A percentile compares a stretch with the other conserved stretches of the same genome.
phyloP scores from a whole-genome alignment of 1,139 yeast genomes.

The Pichia sp. region DNA sequence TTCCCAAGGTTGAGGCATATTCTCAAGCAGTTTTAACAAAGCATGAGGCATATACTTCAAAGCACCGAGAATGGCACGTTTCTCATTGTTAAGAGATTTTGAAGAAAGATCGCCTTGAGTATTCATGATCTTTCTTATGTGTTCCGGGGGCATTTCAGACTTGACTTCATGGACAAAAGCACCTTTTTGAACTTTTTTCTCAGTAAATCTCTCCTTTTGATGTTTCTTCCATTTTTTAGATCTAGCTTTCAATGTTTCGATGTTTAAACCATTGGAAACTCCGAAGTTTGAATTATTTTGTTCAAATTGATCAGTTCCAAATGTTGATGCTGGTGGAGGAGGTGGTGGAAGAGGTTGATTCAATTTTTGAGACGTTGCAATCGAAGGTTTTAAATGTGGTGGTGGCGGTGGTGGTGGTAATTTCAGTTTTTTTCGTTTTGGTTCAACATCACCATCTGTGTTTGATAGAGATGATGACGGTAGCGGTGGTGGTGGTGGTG shows the following conservation, averaged over 20 bases:
- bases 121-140: constrained; percentile 72
- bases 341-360: constrained; percentile 9
- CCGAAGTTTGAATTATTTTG: too few relatives aligned
- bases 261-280: not conserved
- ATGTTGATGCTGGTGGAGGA: constrained; percentile 10
- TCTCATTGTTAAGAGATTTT: constrained; percentile 75
- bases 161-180: constrained; percentile 53
- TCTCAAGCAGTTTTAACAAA: constrained; percentile 75
- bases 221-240: constrained; percentile 58
- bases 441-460: constrained; percentile 13
- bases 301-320: not conserved
- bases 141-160: constrained; percentile 91
- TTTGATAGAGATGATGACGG: not conserved
- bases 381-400: not conserved
- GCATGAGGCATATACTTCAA: constrained; percentile 96
- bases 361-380: constrained; percentile 6
- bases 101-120: constrained; percentile 86
- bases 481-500: constrained; percentile 11
- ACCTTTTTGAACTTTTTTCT: constrained; percentile 29
- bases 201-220: constrained; percentile 50
- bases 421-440: constrained; percentile 13
- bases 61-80: constrained; percentile 83
- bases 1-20: constrained; percentile 99
- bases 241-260: constrained; percentile 32
- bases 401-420: constrained; percentile 28